Evolutionary conservation across 768 basidiomycete genomes (phyloP).

Genomic region (Pisolithus tinctorius): DNA sequence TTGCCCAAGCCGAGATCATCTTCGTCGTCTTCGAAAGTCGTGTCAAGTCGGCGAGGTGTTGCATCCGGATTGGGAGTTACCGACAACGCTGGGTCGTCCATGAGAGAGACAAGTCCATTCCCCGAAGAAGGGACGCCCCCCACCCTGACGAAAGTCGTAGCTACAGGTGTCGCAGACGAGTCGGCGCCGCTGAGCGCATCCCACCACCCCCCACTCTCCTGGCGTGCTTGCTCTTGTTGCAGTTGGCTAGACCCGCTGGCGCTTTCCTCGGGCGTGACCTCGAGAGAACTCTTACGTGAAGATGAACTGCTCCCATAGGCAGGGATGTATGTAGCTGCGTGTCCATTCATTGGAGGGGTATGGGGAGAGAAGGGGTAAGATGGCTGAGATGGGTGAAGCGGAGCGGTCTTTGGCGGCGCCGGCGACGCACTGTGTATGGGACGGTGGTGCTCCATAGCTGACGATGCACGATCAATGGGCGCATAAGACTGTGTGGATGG

Average conservation of each 20-base stretch:
- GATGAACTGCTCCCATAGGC: slow-evolving; percentile 27
- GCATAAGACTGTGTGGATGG: slow-evolving; percentile 41
- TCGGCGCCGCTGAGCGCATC: slow-evolving; percentile 37
- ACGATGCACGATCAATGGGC: slow-evolving; percentile 65
- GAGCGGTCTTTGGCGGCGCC: slow-evolving; percentile 46
- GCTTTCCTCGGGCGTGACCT: slow-evolving; percentile 24
- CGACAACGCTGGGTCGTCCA: slow-evolving; percentile 55
- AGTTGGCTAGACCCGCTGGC: slow-evolving; percentile 10
- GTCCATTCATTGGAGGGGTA: slow-evolving; percentile 15
- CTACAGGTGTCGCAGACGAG: slow-evolving; percentile 56
- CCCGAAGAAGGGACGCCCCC: slow-evolving; percentile 37
- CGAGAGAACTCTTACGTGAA: slow-evolving; percentile 24
- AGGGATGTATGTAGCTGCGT: slow-evolving; percentile 30
- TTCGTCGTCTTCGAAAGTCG: slow-evolving; percentile 45
- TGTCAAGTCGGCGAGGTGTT: slow-evolving; percentile 7
- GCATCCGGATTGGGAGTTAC: slow-evolving; percentile 23
- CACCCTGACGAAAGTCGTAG: slow-evolving; percentile 54
- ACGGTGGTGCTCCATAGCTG: slow-evolving; percentile 69
- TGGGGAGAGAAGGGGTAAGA: slow-evolving; percentile 25
- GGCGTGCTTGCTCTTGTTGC: slow-evolving; percentile 26
- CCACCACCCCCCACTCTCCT: slow-evolving; percentile 57
- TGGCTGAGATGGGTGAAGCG: slow-evolving; percentile 41
- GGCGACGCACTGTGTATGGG: slow-evolving; percentile 44
- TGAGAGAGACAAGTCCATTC: slow-evolving; percentile 75
- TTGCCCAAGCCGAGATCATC: slow-evolving; percentile 95